Percentiles rank a stretch among this genome's conserved stretches.
Conservation (phyloP, 1,284 basidiomycete genomes). For the Taiwanofungus camphoratus region DNA sequence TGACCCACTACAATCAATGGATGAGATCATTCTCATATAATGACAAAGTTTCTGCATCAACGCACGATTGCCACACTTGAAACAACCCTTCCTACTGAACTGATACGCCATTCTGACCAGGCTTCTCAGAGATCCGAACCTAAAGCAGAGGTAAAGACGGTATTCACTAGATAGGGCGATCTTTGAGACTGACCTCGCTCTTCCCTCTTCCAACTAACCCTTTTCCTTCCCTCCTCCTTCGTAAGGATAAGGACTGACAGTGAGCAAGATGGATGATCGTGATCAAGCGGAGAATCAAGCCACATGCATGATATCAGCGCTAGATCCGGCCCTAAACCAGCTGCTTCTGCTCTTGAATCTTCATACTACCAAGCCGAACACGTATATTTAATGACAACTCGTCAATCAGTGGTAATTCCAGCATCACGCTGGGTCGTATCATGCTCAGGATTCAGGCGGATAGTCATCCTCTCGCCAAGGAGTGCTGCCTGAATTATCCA, state of each 20-base stretch:
- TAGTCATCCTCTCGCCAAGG: too few species aligned
- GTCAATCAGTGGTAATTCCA: too few species aligned
- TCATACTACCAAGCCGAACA: neutral
- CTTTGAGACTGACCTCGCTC: constrained; percentile 25
- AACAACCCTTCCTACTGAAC: constrained; percentile 79
- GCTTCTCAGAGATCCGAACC: constrained; percentile 24
- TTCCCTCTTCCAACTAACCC: constrained; percentile 43
- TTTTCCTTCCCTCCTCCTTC: constrained; percentile 40
- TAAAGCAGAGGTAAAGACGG: constrained; percentile 5
- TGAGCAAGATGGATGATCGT: constrained; percentile 31
- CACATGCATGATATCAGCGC: constrained; percentile 3
- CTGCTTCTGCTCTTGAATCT: neutral
- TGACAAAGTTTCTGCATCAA: too few species aligned
- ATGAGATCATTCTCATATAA: neutral
- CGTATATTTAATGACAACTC: too few species aligned
- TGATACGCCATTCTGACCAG: constrained; percentile 61
- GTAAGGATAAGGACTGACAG: constrained; percentile 34
- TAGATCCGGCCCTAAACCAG: constrained; percentile 10
- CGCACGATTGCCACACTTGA: constrained; percentile 81
- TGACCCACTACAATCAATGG: constrained; percentile 61
- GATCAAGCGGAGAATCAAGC: constrained; percentile 20
- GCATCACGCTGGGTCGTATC: too few species aligned
- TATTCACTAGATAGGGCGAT: neutral
- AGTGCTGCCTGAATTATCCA: too few species aligned
- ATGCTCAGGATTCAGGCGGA: too few species aligned